Conservation (phyloP, 2,329 filamentous ascomycete genomes). For the Phoma sp. region DNA sequence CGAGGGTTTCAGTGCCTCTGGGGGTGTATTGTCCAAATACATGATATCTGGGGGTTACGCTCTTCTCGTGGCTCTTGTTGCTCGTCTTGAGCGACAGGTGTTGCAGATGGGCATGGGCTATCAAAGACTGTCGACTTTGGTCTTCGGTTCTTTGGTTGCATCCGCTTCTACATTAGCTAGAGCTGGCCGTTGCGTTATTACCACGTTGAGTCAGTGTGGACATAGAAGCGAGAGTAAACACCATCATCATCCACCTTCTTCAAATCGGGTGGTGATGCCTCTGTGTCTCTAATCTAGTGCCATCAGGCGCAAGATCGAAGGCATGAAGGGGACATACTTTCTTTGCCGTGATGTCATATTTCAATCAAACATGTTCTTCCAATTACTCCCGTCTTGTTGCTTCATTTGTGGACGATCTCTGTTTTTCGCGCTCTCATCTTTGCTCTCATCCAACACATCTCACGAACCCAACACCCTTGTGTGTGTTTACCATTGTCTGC, state of each 20-base stretch:
- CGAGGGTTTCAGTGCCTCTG: slow-evolving; percentile 12
- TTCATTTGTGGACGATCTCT: background rate
- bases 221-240: slow-evolving; percentile 49
- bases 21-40: background rate
- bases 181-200: slow-evolving; percentile 48
- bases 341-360: slow-evolving; percentile 7
- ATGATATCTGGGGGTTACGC: slow-evolving; percentile 19
- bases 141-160: slow-evolving; percentile 5
- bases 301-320: slow-evolving; percentile 35
- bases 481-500: background rate
- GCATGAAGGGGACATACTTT: slow-evolving; percentile 35
- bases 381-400: background rate
- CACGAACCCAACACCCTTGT: background rate
- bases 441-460: background rate
- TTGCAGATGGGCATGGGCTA: slow-evolving; percentile 15
- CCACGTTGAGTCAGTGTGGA: slow-evolving; percentile 51
- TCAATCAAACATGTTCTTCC: background rate
- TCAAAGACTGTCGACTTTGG: slow-evolving; percentile 1
- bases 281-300: slow-evolving; percentile 29
- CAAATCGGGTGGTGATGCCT: slow-evolving; percentile 38
- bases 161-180: slow-evolving; percentile 52
- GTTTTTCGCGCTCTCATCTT: background rate
- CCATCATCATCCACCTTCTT: slow-evolving; percentile 32
- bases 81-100: slow-evolving; percentile 1
- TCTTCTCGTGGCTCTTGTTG: slow-evolving; percentile 13